A percentile compares a stretch with the other conserved stretches of the same genome.
phyloP scores from a whole-genome alignment of 78 protist species.

The Guillardia theta region DNA sequence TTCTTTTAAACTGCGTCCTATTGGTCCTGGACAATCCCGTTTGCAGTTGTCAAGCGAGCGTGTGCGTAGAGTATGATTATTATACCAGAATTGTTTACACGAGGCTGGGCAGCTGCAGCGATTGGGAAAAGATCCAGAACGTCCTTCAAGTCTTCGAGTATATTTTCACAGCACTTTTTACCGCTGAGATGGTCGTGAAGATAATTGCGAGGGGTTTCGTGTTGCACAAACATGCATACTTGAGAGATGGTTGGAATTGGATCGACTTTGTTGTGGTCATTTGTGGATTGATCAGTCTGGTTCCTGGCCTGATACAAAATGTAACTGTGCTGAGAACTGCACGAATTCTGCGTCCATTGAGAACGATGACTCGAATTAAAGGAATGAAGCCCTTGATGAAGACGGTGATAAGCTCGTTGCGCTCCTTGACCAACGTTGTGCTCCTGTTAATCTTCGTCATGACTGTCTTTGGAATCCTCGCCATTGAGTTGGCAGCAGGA shows the following conservation, averaged over 20 bases:
- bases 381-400: not conserved
- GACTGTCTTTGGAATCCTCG: conserved; percentile 44
- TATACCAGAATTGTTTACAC: not conserved
- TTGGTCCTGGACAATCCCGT: conserved; percentile 2
- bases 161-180: not conserved
- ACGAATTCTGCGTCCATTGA: conserved; percentile 48
- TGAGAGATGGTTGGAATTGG: conserved; percentile 28
- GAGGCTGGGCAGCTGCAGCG: not conserved
- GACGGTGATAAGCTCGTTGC: not conserved
- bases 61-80: not conserved
- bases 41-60: not conserved
- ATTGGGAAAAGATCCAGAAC: not conserved
- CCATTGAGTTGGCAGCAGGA: conserved; percentile 41
- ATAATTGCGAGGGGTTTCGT: conserved; percentile 26
- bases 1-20: not conserved
- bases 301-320: not conserved
- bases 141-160: not conserved
- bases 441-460: conserved; percentile 21
- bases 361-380: conserved; percentile 2
- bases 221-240: conserved; percentile 1
- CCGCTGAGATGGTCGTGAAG: not conserved
- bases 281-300: not conserved
- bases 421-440: not conserved
- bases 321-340: conserved; percentile 28
- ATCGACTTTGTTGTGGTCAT: not conserved